phyloP scores from a whole-genome alignment of 352 stramenopile genomes.

The Phytophthora quininea region DNA sequence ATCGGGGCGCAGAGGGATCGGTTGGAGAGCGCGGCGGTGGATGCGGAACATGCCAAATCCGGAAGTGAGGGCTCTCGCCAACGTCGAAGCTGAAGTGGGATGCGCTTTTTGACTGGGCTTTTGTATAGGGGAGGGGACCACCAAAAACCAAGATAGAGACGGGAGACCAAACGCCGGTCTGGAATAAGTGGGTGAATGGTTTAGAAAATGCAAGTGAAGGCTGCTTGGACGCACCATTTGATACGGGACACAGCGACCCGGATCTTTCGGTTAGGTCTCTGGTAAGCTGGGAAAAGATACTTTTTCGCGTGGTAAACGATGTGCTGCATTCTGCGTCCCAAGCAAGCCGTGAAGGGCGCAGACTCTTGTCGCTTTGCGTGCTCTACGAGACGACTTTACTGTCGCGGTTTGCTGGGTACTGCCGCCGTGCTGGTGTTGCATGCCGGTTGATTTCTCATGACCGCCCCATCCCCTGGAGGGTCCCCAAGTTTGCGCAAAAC shows the following conservation, averaged over 20 bases:
- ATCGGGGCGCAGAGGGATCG: constrained; percentile 23
- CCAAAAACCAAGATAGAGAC: constrained; percentile 23
- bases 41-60: constrained; percentile 51
- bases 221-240: neutral
- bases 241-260: neutral
- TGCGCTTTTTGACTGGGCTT: constrained; percentile 1
- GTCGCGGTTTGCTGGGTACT: neutral
- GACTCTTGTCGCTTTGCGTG: neutral
- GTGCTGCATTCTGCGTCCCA: neutral
- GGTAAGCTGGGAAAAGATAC: too few relatives aligned
- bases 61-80: constrained; percentile 25
- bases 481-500: constrained; percentile 36
- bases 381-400: neutral
- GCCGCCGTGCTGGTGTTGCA: constrained; percentile 24
- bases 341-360: too few relatives aligned
- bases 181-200: neutral
- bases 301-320: neutral
- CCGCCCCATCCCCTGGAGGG: constrained; percentile 17
- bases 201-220: neutral
- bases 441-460: constrained; percentile 34
- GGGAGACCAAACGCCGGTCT: neutral
- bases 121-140: constrained; percentile 31
- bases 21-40: constrained; percentile 40
- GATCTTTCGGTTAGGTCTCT: neutral
- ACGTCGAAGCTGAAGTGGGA: constrained; percentile 22